Evolutionary conservation across 164 flowering plant genomes (phyloP), one percentile per base, ranked within the genome.

Genomic region (Taxillus chinensis): DNA sequence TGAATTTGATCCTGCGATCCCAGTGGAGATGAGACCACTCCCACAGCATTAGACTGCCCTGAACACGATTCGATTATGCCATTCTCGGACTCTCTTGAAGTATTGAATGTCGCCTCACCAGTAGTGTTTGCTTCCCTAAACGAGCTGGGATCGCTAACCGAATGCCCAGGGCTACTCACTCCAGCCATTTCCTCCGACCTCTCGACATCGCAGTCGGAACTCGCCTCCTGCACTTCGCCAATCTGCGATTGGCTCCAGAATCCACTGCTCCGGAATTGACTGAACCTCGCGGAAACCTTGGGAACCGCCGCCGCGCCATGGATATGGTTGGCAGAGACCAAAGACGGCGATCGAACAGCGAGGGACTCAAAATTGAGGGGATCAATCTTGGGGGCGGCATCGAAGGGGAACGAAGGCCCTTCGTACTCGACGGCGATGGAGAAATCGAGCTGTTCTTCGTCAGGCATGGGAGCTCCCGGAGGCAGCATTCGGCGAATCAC

Each of bases 391-490:
- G 86, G 84, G 61, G 80, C 65, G 15, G 27, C 27, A 27, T 68
- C 72, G 70, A 73, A 77, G 42, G 66, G 17, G 7, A 70, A 59
- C 2, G 77, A 72, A 52, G 86, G 84, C 4, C 84, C 84, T 3
- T 70, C 67, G 69, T 79, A 80, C 57, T 83, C 83, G 40, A 80
- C 60, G 40, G 83, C 79, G 45, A 83, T 79, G 42, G 85, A 83
- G 80, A 77, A 80, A 50, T 80, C 87, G 62, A 80, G 80, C 6
- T 77, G 76, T 7, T 79, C 83, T 54, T 77, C 75, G 63, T 83
- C 83, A 2, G 82, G 84, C 37, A 80, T 41, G 9, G 84, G 83
- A 52, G 83, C 87, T 4, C 87, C 87, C 3, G 71, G 61, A 2
- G 84, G 83, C 2, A 83, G 77, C 87, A 80, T 78, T 59, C 50